Conservation (phyloP, 495 filamentous ascomycete species). For the Xeromyces bisporus region DNA sequence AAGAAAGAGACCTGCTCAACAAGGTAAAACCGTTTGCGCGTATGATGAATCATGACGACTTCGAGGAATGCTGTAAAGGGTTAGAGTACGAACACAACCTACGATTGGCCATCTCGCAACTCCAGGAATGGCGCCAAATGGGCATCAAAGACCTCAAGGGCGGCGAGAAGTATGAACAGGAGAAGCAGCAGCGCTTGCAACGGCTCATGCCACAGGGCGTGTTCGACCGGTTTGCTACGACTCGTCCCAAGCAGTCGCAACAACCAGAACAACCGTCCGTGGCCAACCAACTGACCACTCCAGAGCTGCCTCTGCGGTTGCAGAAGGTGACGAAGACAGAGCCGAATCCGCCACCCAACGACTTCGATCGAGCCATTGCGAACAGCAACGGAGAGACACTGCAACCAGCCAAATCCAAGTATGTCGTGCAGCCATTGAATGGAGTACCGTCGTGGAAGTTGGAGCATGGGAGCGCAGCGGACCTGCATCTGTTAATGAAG, state of each 20-base stretch:
- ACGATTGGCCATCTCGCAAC: conserved; percentile 70
- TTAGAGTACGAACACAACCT: conserved; percentile 82
- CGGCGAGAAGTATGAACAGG: conserved; percentile 88
- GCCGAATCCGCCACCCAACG: conserved; percentile 19
- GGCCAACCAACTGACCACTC: conserved; percentile 53
- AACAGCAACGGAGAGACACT: conserved; percentile 24
- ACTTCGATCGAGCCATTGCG: conserved; percentile 27
- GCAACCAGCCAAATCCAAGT: conserved; percentile 31
- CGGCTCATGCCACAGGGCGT: conserved; percentile 52
- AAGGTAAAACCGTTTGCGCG: conserved; percentile 91
- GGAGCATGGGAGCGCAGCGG: conserved; percentile 55
- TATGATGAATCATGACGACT: conserved; percentile 90
- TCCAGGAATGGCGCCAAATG: conserved; percentile 86
- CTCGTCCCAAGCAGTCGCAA: conserved; percentile 30
- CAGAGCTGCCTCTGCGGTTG: conserved; percentile 51
- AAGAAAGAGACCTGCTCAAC: conserved; percentile 76
- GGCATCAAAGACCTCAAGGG: conserved; percentile 66
- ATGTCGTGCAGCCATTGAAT: conserved; percentile 27
- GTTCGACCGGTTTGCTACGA: conserved; percentile 62
- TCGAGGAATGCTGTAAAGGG: conserved; percentile 65
- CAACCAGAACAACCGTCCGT: conserved; percentile 56
- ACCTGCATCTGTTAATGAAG: conserved; percentile 68
- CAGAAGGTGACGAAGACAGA: conserved; percentile 25
- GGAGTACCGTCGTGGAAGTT: conserved; percentile 51
- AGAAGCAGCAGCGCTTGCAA: conserved; percentile 63